These are phyloP conservation scores for Candolleomyces aberdarensis DNA, from an alignment of 768 basidiomycete species.

Conservation along the genomic window DNA sequence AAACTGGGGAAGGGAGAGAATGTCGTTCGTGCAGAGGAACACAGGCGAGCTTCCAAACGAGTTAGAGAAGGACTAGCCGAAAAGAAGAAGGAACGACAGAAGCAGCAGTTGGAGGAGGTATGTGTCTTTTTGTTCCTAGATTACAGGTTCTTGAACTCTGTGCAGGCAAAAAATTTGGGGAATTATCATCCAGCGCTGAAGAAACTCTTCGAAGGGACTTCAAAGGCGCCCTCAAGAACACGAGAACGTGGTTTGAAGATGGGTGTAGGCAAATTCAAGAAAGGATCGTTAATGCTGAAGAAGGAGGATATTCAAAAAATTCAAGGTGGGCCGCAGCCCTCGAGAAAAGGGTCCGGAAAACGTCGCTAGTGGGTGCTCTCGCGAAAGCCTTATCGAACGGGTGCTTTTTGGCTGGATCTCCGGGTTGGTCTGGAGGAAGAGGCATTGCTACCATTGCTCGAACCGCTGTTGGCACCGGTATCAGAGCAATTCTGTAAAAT, in stretches of 20 bases:
- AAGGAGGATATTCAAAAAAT: conserved; percentile 52
- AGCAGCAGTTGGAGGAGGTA: conserved; percentile 68
- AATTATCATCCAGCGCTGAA: conserved; percentile 84
- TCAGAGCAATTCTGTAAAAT: neutral
- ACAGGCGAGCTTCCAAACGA: conserved; percentile 65
- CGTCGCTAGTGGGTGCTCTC: neutral
- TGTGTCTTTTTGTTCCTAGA: conserved; percentile 12
- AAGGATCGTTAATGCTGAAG: conserved; percentile 65
- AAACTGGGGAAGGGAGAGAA: conserved; percentile 77
- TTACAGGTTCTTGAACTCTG: neutral
- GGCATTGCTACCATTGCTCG: neutral
- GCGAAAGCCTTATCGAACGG: neutral
- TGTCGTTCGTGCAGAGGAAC: conserved; percentile 55
- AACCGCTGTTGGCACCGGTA: neutral
- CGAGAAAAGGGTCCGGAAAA: conserved; percentile 10
- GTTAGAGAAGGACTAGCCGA: conserved; percentile 66
- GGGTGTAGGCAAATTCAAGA: conserved; percentile 76
- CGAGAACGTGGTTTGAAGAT: conserved; percentile 67
- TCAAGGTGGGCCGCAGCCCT: conserved; percentile 20
- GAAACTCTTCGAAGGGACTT: conserved; percentile 45
- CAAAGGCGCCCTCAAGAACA: conserved; percentile 25
- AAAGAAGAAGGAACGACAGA: conserved; percentile 57
- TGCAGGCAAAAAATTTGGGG: conserved; percentile 76
- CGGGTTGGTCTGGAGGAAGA: neutral
- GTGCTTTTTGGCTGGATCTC: too few relatives aligned